Base-by-base conservation (phyloP, 164 flowering plant species). In the Amborella trichopoda region DNA sequence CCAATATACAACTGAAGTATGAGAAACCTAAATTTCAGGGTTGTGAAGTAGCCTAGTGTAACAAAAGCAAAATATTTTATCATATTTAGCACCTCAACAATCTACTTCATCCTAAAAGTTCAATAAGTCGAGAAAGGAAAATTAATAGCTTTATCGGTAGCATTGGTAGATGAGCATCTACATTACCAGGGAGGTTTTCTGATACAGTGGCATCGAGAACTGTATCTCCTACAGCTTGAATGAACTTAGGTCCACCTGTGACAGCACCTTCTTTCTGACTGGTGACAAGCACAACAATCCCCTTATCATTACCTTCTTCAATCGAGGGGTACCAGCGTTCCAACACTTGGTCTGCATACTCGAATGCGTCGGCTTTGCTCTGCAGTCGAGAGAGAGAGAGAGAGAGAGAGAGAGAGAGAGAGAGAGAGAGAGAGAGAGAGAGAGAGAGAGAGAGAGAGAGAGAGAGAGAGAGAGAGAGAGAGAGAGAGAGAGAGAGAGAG, bases 331-430 rank as follows among this genome's bases (percentile, higher is more conserved):
- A 93, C 99, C 95, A 93, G 0, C 60, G 56, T 66, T 93, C 99
- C 63, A 93, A 61, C 44, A 87, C 80, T 80, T 82, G 94, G 60
- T 87, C 96, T 24, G 95, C 96, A 54, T 80, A 91, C 83, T 87
- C 95, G 57, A 91, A 87, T 11, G 96, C 95, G 76, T 87, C 96
- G 40, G 96, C 96, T 75, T 84, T 88, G 80, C 95, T 93, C 96
- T 91, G 40, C 32, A 48, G 17, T 14, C 17, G 28, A 8, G n/a
- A 32, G 23, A 26, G 39, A 25, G 17, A 26, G 20, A 44, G 27
- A 44, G 10, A 3, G 14, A 40, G 4, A 19, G 23, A 12, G 23
- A 18, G 17, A 40, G 20, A 4, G 23, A 24, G 20, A 40, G 20
- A 19, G 10, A 19, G 34, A 30, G 34, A 30, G 34, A 30, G 34